These are phyloP conservation scores for Eimeria brunetti DNA, from an alignment of 169 alveolate species.

Conservation along the genomic window DNA sequence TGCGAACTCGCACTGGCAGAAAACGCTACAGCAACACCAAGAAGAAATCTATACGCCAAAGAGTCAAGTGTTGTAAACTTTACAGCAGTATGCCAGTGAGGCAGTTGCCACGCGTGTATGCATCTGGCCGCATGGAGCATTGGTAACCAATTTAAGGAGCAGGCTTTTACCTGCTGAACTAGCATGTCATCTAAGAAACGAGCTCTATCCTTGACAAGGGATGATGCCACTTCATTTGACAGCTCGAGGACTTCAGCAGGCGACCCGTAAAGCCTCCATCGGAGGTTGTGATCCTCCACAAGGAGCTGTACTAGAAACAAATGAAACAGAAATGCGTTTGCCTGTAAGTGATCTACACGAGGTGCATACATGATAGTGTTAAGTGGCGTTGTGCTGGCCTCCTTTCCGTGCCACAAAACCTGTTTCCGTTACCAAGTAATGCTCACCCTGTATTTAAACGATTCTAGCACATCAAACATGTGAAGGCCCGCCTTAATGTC, in stretches of 20 bases:
- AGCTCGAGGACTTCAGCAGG: slow-evolving; percentile 90
- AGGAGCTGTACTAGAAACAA: slow-evolving; percentile 82
- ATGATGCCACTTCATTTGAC: slow-evolving; percentile 86
- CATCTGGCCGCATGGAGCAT: neutral
- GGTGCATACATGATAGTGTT: neutral
- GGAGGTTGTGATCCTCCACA: slow-evolving; percentile 89
- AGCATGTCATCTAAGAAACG: slow-evolving; percentile 90
- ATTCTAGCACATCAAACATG: slow-evolving; percentile 90
- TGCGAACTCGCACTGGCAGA: slow-evolving; percentile 87
- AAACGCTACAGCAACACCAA: neutral
- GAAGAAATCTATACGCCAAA: neutral
- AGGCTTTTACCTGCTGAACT: slow-evolving; percentile 83
- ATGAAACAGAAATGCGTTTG: slow-evolving; percentile 1
- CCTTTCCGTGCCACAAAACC: neutral
- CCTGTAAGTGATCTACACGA: slow-evolving; percentile 25
- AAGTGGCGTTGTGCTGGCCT: neutral
- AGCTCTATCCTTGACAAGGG: slow-evolving; percentile 91
- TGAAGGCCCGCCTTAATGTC: slow-evolving; percentile 90
- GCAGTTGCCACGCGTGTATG: neutral
- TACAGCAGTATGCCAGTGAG: neutral
- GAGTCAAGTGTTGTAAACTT: neutral
- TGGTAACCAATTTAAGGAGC: neutral
- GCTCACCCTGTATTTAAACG: slow-evolving; percentile 83
- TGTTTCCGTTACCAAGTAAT: neutral
- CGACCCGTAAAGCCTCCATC: slow-evolving; percentile 92